These are phyloP conservation scores for Saccharomycopsis sp. DNA, from an alignment of 805 yeast species.

Conservation along the genomic window DNA sequence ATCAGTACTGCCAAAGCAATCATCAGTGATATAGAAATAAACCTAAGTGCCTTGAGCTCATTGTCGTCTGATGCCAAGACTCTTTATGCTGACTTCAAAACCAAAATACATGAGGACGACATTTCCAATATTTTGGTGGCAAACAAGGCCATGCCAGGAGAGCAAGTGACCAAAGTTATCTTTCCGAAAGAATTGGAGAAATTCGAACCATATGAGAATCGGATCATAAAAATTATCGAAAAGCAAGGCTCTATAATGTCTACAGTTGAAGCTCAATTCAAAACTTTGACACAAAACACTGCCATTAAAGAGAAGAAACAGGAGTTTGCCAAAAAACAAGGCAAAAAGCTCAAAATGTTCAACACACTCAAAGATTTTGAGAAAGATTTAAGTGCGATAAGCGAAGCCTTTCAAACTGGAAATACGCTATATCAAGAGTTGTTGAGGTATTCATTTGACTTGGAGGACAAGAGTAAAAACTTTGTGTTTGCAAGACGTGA, in stretches of 20 bases:
- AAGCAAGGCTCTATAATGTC: constrained; percentile 48
- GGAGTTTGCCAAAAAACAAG: constrained; percentile 31
- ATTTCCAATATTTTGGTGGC: constrained; percentile 66
- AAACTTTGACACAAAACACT: constrained; percentile 38
- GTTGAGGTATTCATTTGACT: constrained; percentile 24
- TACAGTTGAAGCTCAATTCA: constrained; percentile 36
- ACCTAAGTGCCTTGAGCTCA: constrained; percentile 50
- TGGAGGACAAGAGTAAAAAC: constrained; percentile 22
- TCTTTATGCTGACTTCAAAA: constrained; percentile 56
- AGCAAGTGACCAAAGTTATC: constrained; percentile 44
- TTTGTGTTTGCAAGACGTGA: constrained; percentile 24
- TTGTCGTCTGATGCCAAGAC: constrained; percentile 56
- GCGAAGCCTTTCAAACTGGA: constrained; percentile 55
- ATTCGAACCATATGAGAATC: constrained; percentile 56
- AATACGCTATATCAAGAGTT: constrained; percentile 48
- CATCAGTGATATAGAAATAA: constrained; percentile 45
- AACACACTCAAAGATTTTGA: constrained; percentile 34
- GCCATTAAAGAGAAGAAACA: constrained; percentile 37
- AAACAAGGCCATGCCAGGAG: constrained; percentile 48
- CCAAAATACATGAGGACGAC: constrained; percentile 69
- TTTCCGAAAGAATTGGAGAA: constrained; percentile 70
- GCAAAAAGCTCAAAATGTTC: constrained; percentile 28
- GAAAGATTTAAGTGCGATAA: constrained; percentile 49
- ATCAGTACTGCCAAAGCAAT: constrained; percentile 26
- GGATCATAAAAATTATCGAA: constrained; percentile 59